These are phyloP conservation scores for Ceratorhiza oryzae-sativae DNA, from an alignment of 1,284 basidiomycete species.

Conservation along the genomic window DNA sequence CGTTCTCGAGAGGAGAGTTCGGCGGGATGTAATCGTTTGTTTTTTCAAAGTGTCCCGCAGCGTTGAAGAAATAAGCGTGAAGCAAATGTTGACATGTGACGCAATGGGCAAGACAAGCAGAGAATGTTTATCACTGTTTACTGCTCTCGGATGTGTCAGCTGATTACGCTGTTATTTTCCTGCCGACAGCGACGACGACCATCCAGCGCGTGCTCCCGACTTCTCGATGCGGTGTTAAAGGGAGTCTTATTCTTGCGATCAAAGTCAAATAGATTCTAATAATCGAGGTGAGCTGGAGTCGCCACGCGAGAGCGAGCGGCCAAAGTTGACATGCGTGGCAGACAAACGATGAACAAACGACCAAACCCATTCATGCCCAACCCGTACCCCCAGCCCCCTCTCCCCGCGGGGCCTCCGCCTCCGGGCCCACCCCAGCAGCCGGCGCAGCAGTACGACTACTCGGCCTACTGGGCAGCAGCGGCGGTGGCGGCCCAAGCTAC, in stretches of 20 bases:
- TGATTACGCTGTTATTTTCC: not conserved
- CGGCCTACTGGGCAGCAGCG: constrained; percentile 73
- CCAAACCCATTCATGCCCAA: constrained; percentile 46
- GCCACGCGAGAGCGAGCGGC: not conserved
- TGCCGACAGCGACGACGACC: not conserved
- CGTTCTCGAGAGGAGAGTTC: too few relatives aligned
- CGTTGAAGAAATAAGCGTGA: too few relatives aligned
- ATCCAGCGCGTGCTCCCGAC: not conserved
- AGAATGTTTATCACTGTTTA: not conserved
- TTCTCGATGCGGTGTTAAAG: not conserved
- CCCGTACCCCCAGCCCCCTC: constrained; percentile 62
- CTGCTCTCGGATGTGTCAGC: not conserved
- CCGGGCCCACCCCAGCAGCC: constrained; percentile 58
- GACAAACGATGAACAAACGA: constrained; percentile 45
- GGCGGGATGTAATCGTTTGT: too few relatives aligned
- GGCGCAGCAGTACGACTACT: constrained; percentile 60
- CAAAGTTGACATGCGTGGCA: not conserved
- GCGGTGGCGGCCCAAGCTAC: constrained; percentile 56
- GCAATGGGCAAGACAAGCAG: too few relatives aligned
- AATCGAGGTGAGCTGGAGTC: not conserved
- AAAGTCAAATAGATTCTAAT: not conserved
- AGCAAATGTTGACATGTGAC: too few relatives aligned
- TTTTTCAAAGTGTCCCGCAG: too few relatives aligned
- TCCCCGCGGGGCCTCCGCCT: constrained; percentile 79
- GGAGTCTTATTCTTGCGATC: not conserved